Conservation (phyloP, 192 early-diverging fungal species). For the Linnemannia schmuckeri region DNA sequence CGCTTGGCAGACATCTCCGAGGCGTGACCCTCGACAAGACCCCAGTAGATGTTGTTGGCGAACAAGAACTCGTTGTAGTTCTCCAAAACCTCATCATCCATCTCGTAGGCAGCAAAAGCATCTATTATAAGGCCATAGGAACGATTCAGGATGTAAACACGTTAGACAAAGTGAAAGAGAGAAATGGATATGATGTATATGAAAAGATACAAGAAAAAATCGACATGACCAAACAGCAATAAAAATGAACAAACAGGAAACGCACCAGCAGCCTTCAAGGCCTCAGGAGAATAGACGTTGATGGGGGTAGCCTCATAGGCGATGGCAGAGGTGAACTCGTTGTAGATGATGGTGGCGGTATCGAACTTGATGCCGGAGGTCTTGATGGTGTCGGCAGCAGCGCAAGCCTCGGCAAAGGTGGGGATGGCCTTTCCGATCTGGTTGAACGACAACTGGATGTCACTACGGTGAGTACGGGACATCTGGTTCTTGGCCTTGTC, state of each 20-base stretch:
- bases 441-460: constrained; percentile 92
- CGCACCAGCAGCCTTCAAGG: constrained; percentile 81
- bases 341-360: constrained; percentile 89
- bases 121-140: constrained; percentile 20
- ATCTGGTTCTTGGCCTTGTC: constrained; percentile 96
- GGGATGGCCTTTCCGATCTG: constrained; percentile 92
- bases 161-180: not conserved
- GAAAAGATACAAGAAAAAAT: not conserved
- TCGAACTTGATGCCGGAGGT: constrained; percentile 73
- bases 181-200: not conserved
- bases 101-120: constrained; percentile 93
- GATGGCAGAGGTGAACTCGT: constrained; percentile 94
- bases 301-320: constrained; percentile 87
- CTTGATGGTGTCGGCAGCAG: constrained; percentile 85
- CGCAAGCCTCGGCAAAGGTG: constrained; percentile 88
- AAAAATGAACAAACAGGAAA: not conserved
- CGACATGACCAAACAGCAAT: not conserved
- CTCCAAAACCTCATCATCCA: constrained; percentile 88
- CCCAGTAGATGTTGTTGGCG: constrained; percentile 96
- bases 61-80: constrained; percentile 95
- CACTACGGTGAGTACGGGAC: constrained; percentile 77
- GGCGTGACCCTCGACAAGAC: constrained; percentile 95
- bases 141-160: too few relatives aligned
- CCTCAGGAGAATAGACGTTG: constrained; percentile 71
- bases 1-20: constrained; percentile 97